Percentiles rank a stretch among this genome's conserved stretches.
Evolutionary conservation across 768 basidiomycete species (phyloP).

Genomic region (Nidularia sp.): DNA sequence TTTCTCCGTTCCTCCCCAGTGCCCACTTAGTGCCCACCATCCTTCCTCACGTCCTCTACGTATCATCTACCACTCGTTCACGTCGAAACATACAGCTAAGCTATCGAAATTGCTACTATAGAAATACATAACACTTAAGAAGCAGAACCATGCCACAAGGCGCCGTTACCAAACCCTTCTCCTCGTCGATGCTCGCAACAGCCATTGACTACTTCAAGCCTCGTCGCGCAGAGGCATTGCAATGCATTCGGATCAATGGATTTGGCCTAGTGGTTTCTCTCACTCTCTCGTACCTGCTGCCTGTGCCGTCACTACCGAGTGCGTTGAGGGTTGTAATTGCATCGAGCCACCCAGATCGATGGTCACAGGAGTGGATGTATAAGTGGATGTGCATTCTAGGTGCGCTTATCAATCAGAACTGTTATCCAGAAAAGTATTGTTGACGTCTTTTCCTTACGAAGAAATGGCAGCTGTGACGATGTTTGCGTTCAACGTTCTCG

Average conservation of each 20-base stretch:
- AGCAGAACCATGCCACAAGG: too few relatives aligned
- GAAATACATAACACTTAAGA: too few relatives aligned
- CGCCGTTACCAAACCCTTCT: too few relatives aligned
- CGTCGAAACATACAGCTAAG: too few relatives aligned
- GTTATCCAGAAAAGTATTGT: not conserved
- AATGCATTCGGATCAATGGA: constrained; percentile 35
- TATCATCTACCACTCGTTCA: too few relatives aligned
- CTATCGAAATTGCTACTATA: too few relatives aligned
- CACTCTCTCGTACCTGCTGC: constrained; percentile 32
- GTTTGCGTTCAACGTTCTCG: constrained; percentile 35
- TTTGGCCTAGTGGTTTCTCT: constrained; percentile 27
- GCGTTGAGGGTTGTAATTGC: constrained; percentile 22
- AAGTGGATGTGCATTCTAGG: constrained; percentile 35
- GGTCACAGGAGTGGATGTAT: constrained; percentile 31
- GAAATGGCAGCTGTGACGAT: constrained; percentile 28
- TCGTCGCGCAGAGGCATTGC: constrained; percentile 38
- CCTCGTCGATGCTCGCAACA: constrained; percentile 11
- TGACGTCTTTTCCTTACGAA: constrained; percentile 6
- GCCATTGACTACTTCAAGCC: constrained; percentile 34
- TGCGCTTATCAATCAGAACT: constrained; percentile 9
- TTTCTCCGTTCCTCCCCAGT: too few relatives aligned
- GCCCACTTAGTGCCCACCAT: too few relatives aligned
- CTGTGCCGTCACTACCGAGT: constrained; percentile 32
- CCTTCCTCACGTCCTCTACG: too few relatives aligned
- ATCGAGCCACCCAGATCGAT: constrained; percentile 17